phyloP scores from a whole-genome alignment of 163 green algal species.

The Chlorella variabilis region DNA sequence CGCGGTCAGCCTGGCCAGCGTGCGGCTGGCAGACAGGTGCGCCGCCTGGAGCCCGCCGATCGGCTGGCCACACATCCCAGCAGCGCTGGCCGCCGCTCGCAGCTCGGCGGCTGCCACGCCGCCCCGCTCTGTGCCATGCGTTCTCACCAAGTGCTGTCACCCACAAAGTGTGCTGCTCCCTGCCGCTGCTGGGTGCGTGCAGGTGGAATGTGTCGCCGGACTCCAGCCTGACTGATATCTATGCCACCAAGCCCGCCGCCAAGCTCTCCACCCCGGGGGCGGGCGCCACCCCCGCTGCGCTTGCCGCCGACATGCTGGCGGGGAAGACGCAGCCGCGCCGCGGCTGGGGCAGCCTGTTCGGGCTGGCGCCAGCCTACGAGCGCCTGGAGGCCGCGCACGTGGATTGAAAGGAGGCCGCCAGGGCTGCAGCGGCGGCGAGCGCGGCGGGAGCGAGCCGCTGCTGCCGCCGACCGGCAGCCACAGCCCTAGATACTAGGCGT shows the following conservation, averaged over 20 bases:
- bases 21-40: background rate
- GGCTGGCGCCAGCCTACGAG: background rate
- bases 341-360: constrained; percentile 1
- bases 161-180: background rate
- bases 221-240: background rate
- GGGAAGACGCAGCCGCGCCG: background rate
- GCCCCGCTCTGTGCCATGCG: too few species aligned
- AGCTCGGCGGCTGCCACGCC: too few species aligned
- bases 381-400: background rate
- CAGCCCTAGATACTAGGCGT: too few species aligned
- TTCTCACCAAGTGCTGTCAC: background rate
- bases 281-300: background rate
- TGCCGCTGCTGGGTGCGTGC: background rate
- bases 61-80: too few species aligned
- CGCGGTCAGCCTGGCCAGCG: background rate
- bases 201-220: background rate
- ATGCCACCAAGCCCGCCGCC: background rate
- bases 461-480: too few species aligned
- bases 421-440: too few species aligned
- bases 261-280: background rate
- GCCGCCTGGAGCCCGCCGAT: too few species aligned
- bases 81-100: too few species aligned
- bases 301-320: background rate
- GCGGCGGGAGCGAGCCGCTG: too few species aligned
- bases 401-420: background rate